A percentile compares a stretch with the other conserved stretches of the same genome.
Evolutionary conservation across 2,329 filamentous ascomycete species (phyloP).

Genomic region (Colletotrichum chrysophilum): DNA sequence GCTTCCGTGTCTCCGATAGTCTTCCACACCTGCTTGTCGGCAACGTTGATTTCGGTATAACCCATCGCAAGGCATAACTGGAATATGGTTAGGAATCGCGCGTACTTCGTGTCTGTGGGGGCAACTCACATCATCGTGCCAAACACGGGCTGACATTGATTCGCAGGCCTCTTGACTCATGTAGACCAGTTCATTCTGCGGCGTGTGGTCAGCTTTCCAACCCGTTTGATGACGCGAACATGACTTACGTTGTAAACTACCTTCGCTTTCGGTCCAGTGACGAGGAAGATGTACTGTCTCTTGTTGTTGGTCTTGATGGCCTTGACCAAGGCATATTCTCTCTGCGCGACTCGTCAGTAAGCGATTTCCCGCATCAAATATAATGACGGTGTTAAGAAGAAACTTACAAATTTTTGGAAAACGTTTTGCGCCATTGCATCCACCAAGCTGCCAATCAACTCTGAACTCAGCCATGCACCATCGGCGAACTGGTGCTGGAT

Average conservation of each 20-base stretch:
- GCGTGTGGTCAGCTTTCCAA: not conserved
- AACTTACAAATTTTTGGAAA: not conserved
- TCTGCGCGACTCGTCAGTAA: not conserved
- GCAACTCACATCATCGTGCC: not conserved
- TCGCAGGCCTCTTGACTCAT: not conserved
- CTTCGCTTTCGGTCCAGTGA: not conserved
- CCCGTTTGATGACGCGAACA: rapidly evolving
- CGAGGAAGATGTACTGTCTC: not conserved
- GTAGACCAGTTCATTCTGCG: not conserved
- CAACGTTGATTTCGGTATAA: not conserved
- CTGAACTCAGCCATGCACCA: not conserved
- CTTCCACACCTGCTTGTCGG: not conserved
- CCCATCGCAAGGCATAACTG: not conserved
- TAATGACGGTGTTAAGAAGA: too few species aligned
- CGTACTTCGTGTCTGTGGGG: not conserved
- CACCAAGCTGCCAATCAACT: not conserved
- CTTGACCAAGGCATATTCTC: not conserved
- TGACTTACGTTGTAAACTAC: not conserved
- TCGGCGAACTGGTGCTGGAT: not conserved
- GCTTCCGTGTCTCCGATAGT: not conserved
- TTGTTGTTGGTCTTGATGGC: not conserved
- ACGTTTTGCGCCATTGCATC: not conserved
- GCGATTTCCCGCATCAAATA: too few species aligned
- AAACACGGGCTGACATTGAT: not conserved
- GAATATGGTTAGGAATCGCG: not conserved